Evolutionary conservation across 140 eudicot genomes (phyloP), one percentile per base, ranked within the genome.

Genomic region (Ambrosia hybrid): DNA sequence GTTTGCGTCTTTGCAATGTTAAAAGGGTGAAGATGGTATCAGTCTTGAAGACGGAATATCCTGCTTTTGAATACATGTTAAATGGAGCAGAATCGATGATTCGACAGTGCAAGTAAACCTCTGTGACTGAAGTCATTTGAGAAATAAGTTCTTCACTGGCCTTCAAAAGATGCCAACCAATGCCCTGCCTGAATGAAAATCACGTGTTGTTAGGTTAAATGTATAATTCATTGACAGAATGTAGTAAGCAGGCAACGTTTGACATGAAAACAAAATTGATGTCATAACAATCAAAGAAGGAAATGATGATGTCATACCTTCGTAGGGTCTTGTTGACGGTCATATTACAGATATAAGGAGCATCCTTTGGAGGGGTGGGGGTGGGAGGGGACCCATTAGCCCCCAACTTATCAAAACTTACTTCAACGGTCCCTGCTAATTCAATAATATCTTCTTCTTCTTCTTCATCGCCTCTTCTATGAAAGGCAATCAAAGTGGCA

Each of bases 101-200:
- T 83, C 99, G 79, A 74, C 99, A 95, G 68, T 95, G 99, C 85
- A 95, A 88, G 69, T 88, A 88, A 45, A 84, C 90, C 68, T 88
- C 93, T 81, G 87, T 85, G 9, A 88, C 87, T 11, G 85, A 81
- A 82, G 84, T 86, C 89, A 91, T 84, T 69, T 78, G 83, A 21
- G 92, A 83, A 73, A 95, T 86, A 52, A 95, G 87, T 55, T 95
- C 95, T 83, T 94, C 99, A 15, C 99, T 84, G 70, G 99, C 97
- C 82, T 88, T 91, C 75, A 95, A 79, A 60, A 95, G 89, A 64
- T 95, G 99, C 95, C 95, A 95, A 65, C 97, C 99, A 16, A 95
- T 95, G 61, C 99, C 99, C 72, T 91, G 90, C 90, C 99, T 95
- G 85, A 43, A 64, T 71, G 12, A 30, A 5, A 59, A 60, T 52